Evolutionary conservation across 2,329 filamentous ascomycete genomes (phyloP).

Genomic region (Ceratocystis variospora): DNA sequence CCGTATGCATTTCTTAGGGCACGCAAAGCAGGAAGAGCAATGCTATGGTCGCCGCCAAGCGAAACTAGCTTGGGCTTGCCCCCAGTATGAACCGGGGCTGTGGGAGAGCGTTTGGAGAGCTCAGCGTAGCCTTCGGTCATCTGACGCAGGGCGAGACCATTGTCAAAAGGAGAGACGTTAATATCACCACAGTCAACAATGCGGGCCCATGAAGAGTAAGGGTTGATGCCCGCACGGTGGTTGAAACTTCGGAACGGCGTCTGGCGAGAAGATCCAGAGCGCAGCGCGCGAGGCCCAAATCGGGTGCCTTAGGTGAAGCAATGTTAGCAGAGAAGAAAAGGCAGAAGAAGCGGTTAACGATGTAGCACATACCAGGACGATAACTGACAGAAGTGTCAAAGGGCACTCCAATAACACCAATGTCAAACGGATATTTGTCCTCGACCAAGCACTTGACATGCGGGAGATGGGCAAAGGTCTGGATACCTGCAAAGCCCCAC

Average conservation of each 20-base stretch:
- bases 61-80: slow-evolving; percentile 47
- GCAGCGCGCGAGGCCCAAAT: slow-evolving; percentile 78
- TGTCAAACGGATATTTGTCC: slow-evolving; percentile 50
- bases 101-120: slow-evolving; percentile 37
- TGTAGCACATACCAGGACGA: slow-evolving; percentile 40
- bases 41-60: slow-evolving; percentile 59
- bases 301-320: slow-evolving; percentile 42
- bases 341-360: not conserved
- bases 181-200: slow-evolving; percentile 87
- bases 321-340: not conserved
- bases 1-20: slow-evolving; percentile 50
- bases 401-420: slow-evolving; percentile 57
- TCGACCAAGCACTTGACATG: slow-evolving; percentile 56
- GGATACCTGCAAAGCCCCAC: slow-evolving; percentile 54
- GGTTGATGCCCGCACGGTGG: slow-evolving; percentile 67
- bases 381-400: slow-evolving; percentile 64
- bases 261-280: slow-evolving; percentile 69
- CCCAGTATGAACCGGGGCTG: slow-evolving; percentile 22
- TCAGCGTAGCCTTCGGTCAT: slow-evolving; percentile 72
- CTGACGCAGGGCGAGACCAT: slow-evolving; percentile 63
- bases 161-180: slow-evolving; percentile 75
- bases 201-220: slow-evolving; percentile 63
- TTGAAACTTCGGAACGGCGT: slow-evolving; percentile 68
- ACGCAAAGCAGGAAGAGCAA: slow-evolving; percentile 55
- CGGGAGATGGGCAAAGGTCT: slow-evolving; percentile 58